These are phyloP conservation scores for Sextonia rubra DNA, from an alignment of 164 flowering plant species.

Conservation along the genomic window DNA sequence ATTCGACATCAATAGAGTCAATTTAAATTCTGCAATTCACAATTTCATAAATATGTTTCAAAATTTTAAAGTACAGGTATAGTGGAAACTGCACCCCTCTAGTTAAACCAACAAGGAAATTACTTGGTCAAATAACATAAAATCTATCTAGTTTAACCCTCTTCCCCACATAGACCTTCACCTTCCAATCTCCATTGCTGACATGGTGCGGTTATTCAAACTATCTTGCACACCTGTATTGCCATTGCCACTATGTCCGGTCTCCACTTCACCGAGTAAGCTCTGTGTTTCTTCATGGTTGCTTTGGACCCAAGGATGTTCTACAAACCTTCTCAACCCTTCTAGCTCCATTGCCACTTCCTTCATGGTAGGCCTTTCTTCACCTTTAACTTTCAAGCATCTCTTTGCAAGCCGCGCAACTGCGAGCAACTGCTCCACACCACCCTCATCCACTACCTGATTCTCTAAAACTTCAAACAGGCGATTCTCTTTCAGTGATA, in stretches of 20 bases:
- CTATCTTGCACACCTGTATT: not conserved
- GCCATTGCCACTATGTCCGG: not conserved
- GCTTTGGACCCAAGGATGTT: slow-evolving; percentile 3
- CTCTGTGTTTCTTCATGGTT: not conserved
- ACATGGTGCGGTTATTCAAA: not conserved
- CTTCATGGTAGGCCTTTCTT: slow-evolving; percentile 19
- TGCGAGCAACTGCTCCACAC: slow-evolving; percentile 16
- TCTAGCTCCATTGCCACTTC: slow-evolving; percentile 21
- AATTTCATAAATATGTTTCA: too few relatives aligned
- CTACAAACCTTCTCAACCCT: slow-evolving; percentile 3
- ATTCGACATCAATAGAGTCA: too few relatives aligned
- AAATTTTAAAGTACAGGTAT: too few relatives aligned
- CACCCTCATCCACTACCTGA: slow-evolving; percentile 15
- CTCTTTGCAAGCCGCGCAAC: slow-evolving; percentile 7
- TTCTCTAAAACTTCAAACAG: slow-evolving; percentile 21
- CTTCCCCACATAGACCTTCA: not conserved
- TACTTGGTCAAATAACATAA: too few relatives aligned
- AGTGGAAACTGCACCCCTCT: too few relatives aligned
- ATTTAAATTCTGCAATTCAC: too few relatives aligned
- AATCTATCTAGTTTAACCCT: too few relatives aligned
- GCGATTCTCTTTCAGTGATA: slow-evolving; percentile 17
- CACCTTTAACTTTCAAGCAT: slow-evolving; percentile 13
- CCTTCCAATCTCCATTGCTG: not conserved
- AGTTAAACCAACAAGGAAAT: too few relatives aligned
- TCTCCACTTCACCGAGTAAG: slow-evolving; percentile 5